Evolutionary conservation across 2,329 filamentous ascomycete genomes (phyloP), one percentile per base, ranked within the genome.

Genomic region (Elsinoe necatrix): DNA sequence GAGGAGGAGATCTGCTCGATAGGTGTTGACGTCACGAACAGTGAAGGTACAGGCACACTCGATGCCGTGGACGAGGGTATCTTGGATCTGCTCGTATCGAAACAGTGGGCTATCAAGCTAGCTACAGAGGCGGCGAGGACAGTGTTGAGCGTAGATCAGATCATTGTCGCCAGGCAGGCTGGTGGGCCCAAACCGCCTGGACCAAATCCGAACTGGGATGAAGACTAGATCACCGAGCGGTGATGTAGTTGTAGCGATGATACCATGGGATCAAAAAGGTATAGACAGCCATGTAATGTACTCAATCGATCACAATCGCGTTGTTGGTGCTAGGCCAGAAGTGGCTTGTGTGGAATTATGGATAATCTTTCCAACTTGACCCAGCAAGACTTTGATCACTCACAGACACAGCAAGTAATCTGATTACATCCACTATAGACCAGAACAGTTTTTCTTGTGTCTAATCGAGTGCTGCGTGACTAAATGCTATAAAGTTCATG

Each of bases 171-270:
- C 61, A 84, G 92, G 75, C 93, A 97, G 76, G 93, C 95, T 48
- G 93, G 93, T 68, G 93, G 93, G 35, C 93, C 95, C 20, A 98
- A 98, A 80, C 92, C 92, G 57, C 93, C 93, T 27, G 91, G 87
- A 47, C 93, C 90, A 64, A 96, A 96, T 75, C 86, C 91, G 45
- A 82, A 82, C 68, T 85, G 83, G 83, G 83, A 86, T 70, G 81
- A 85, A 66, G 83, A 86, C 18, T 56, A 48, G 42, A 21, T 31
- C 3, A 25, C 7, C 2, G 4, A n/a, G 7, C 67, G 58, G 27
- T 29, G 51, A 55, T 39, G 21, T 25, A 55, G 37, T 21, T 55
- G 54, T 43, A 21, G 31, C 35, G 16, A 45, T 45, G 42, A 51
- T 51, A 45, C 41, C 41, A 45, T 25, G 41, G 41, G 41, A 23